These are phyloP conservation scores for Pezicula neosporulosa DNA, from an alignment of 2,329 filamentous ascomycete species.

Conservation along the genomic window DNA sequence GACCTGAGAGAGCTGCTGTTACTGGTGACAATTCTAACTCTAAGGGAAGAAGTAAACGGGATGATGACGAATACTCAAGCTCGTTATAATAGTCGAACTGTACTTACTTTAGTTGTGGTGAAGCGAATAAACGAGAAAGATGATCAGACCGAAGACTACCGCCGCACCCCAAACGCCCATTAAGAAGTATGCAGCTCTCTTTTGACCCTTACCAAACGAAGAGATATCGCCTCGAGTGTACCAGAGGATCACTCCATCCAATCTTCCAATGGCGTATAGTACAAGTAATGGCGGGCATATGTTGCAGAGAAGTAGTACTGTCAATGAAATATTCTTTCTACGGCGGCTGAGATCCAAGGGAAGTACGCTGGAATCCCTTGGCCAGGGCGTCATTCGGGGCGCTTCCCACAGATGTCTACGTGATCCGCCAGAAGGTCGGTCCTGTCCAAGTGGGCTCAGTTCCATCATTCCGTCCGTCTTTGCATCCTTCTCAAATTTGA, in stretches of 20 bases:
- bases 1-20: too few relatives aligned
- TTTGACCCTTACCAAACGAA: constrained; percentile 18
- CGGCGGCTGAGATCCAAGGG: constrained; percentile 7
- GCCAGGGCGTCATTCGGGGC: constrained; percentile 14
- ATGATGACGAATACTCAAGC: too few relatives aligned
- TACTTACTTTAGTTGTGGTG: background rate
- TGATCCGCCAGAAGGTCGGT: constrained; percentile 5
- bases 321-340: constrained; percentile 18
- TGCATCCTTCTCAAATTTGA: constrained; percentile 13
- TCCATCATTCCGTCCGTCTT: constrained; percentile 14
- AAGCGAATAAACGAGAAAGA: constrained; percentile 15
- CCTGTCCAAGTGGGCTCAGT: background rate
- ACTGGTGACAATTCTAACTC: too few relatives aligned
- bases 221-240: constrained; percentile 19
- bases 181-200: constrained; percentile 17
- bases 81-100: too few relatives aligned
- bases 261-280: constrained; percentile 18
- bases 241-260: constrained; percentile 23
- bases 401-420: constrained; percentile 14
- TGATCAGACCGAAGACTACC: constrained; percentile 14
- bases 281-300: constrained; percentile 24
- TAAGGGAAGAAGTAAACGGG: too few relatives aligned
- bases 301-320: constrained; percentile 19
- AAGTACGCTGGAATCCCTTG: constrained; percentile 9
- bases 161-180: constrained; percentile 13